Conservation (phyloP, 495 filamentous ascomycete genomes). For the Aspergillus conjunctus region DNA sequence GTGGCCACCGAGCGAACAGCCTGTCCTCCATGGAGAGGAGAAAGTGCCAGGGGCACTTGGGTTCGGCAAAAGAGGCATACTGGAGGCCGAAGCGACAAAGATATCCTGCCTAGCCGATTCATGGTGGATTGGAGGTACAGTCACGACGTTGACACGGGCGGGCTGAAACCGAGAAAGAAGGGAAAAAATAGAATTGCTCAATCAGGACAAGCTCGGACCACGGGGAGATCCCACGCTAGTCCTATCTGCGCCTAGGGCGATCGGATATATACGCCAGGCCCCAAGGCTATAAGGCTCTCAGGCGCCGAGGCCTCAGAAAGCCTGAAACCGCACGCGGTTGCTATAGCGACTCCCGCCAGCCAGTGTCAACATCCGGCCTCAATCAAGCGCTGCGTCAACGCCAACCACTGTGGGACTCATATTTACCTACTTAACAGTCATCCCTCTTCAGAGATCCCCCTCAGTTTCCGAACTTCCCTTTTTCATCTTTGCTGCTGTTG, state of each 20-base stretch:
- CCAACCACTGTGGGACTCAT: constrained; percentile 1
- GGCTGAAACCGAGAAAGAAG: not conserved
- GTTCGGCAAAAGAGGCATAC: constrained; percentile 47
- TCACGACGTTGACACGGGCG: not conserved
- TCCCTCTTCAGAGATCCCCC: constrained; percentile 21
- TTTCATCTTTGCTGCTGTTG: not conserved
- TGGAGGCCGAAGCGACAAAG: constrained; percentile 35
- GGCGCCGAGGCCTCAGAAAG: constrained; percentile 15
- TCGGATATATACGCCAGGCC: constrained; percentile 27
- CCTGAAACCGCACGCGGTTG: constrained; percentile 27
- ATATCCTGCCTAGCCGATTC: constrained; percentile 34
- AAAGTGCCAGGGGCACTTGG: constrained; percentile 25
- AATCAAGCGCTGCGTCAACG: constrained; percentile 1
- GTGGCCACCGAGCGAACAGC: constrained; percentile 45
- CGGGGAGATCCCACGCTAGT: constrained; percentile 27
- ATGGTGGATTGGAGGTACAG: constrained; percentile 13
- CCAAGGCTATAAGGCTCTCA: constrained; percentile 27
- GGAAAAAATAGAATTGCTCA: constrained; percentile 19
- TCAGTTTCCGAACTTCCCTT: constrained; percentile 3
- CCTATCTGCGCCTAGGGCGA: constrained; percentile 33
- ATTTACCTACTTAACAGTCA: constrained; percentile 21
- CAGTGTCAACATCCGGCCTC: constrained; percentile 35
- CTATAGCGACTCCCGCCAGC: constrained; percentile 41
- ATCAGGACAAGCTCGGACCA: constrained; percentile 28
- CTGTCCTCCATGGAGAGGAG: constrained; percentile 35